Evolutionary conservation across 1,284 basidiomycete genomes (phyloP), one percentile per base, ranked within the genome.

Genomic region (Apiotrichum mycotoxinovorans): DNA sequence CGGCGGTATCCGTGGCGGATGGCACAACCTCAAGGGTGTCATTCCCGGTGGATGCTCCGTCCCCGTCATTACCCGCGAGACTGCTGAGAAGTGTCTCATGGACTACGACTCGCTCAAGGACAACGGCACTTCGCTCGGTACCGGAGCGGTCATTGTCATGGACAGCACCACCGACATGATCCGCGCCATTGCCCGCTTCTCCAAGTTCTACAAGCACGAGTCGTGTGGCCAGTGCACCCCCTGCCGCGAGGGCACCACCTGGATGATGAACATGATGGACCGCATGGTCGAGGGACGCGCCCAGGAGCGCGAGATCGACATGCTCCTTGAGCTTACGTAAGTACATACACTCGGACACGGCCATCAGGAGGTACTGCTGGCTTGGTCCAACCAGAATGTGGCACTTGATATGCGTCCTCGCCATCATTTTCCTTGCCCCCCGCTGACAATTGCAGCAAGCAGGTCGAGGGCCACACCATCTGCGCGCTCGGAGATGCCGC

Each of bases 231-330:
- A 98, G 78, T 98, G 94, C 75, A 98, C 95, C 8, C 94, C 94
- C 2, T 97, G 94, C 78, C 82, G 93, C 67, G 93, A 96, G 75
- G 93, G 93, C 48, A 96, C 93, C 3, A 94, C 91, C 0, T 96
- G 93, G 93, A 91, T 97, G 88, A 90, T 88, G 84, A 95, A 96
- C 79, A 95, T 96, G 89, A 96, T 96, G 92, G 84, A 91, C 74
- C 86, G 92, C 52, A 74, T 79, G 67, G 69, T 89, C 40, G 87
- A 90, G 71, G 94, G 95, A 3, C 84, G 92, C 20, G 91, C 87
- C 1, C 89, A 95, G 73, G 83, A 84, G 67, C 86, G 95, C 59
- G 95, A 98, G 81, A 95, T 98, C 63, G 95, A 98, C 79, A 96
- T 96, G 94, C 81, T 97, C 11, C 83, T 92, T 44, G 92, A 96